A percentile compares a stretch with the other conserved stretches of the same genome.
phyloP scores from a whole-genome alignment of 1,284 basidiomycete genomes.

The Meira nashicola region DNA sequence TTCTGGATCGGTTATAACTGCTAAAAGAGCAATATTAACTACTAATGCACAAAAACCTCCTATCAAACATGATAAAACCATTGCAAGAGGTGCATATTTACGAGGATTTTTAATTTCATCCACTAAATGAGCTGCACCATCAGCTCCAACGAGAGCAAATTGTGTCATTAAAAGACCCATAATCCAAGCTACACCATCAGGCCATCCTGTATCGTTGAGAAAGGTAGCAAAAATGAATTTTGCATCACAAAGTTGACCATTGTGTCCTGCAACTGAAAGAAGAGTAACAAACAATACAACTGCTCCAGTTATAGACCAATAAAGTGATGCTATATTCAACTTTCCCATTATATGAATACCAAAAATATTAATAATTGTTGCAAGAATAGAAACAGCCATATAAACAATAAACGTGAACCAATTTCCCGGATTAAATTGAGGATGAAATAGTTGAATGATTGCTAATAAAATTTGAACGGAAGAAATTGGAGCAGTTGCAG shows the following conservation, averaged over 20 bases:
- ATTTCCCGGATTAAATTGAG: slow-evolving; percentile 36
- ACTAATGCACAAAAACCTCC: slow-evolving; percentile 21
- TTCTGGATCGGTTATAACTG: slow-evolving; percentile 19
- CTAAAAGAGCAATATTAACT: slow-evolving; percentile 20
- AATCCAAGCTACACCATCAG: slow-evolving; percentile 55
- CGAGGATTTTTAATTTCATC: slow-evolving; percentile 64
- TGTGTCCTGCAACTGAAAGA: slow-evolving; percentile 41
- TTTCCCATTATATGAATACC: slow-evolving; percentile 25
- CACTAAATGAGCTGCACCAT: slow-evolving; percentile 55
- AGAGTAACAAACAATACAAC: slow-evolving; percentile 54
- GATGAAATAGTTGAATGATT: slow-evolving; percentile 51
- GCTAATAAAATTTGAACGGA: slow-evolving; percentile 51
- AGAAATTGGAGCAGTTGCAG: slow-evolving; percentile 40
- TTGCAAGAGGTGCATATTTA: slow-evolving; percentile 61
- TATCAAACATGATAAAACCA: slow-evolving; percentile 57
- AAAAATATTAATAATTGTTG: slow-evolving; percentile 36
- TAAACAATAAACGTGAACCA: slow-evolving; percentile 44
- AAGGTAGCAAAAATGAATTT: slow-evolving; percentile 54
- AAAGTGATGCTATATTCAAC: slow-evolving; percentile 20
- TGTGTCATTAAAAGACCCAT: slow-evolving; percentile 55
- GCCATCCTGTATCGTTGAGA: slow-evolving; percentile 57
- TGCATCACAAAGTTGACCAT: slow-evolving; percentile 51
- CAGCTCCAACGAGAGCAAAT: slow-evolving; percentile 37
- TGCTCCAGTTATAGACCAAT: slow-evolving; percentile 53
- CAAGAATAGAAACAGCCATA: slow-evolving; percentile 26